Evolutionary conservation across 345 rosid genomes (phyloP).

Genomic region (Rubroshorea leprosula): DNA sequence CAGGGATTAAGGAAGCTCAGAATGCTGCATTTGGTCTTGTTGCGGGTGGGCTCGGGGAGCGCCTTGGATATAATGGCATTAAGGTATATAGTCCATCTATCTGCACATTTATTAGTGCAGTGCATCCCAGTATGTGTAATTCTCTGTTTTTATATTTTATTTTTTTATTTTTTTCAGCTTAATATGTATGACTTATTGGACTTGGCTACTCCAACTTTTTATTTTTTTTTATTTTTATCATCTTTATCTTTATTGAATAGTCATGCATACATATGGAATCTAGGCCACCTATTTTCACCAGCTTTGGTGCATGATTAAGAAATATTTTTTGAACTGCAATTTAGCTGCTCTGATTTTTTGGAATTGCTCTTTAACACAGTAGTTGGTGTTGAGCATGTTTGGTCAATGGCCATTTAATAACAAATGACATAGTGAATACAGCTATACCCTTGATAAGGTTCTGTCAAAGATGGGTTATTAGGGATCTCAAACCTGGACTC

Average conservation of each 20-base stretch:
- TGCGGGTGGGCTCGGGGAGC: constrained; percentile 98
- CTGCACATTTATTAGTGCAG: constrained; percentile 3
- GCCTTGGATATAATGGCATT: constrained; percentile 96
- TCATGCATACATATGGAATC: no score
- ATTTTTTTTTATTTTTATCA: no score
- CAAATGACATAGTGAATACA: background rate
- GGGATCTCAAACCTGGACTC: background rate
- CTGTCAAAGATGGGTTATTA: no score
- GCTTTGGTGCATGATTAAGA: background rate
- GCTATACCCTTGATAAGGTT: background rate
- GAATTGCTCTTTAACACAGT: background rate
- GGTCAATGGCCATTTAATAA: no score
- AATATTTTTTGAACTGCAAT: background rate
- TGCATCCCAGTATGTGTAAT: background rate
- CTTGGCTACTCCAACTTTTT: background rate
- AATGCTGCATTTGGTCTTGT: constrained; percentile 91
- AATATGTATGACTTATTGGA: background rate
- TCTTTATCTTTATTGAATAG: background rate
- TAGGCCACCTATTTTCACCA: background rate
- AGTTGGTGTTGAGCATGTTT: background rate
- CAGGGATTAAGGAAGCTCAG: constrained; percentile 73
- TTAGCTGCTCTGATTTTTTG: background rate
- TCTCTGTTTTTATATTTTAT: no score
- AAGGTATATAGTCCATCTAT: constrained; percentile 53
- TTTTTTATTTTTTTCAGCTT: background rate